Evolutionary conservation across 2,329 filamentous ascomycete genomes (phyloP).

Genomic region (Paecilomyces niveus): DNA sequence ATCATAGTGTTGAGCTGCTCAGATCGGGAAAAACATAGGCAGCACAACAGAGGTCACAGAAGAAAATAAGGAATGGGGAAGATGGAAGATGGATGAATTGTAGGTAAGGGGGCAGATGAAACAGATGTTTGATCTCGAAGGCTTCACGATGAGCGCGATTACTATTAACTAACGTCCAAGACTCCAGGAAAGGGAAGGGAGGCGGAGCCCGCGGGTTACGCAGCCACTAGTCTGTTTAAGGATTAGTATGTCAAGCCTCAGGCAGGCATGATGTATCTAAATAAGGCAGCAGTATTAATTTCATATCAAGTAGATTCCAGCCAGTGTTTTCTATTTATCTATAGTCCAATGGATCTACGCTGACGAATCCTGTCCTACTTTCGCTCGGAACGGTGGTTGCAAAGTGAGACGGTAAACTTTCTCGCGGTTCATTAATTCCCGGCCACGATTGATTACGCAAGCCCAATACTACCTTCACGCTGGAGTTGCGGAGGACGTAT

Average conservation of each 20-base stretch:
- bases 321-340: no score
- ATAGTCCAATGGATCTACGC: no score
- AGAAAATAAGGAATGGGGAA: constrained; percentile 3
- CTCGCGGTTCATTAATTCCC: neutral
- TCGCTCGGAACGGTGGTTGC: neutral
- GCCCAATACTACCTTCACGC: neutral
- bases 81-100: neutral
- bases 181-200: neutral
- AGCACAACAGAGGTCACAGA: neutral
- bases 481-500: neutral
- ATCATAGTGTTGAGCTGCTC: constrained; percentile 20
- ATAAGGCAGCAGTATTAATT: no score
- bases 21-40: neutral
- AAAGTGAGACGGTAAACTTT: neutral
- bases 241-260: neutral
- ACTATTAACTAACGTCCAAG: neutral
- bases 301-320: no score
- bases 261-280: neutral
- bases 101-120: neutral
- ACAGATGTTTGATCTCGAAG: neutral
- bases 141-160: no score
- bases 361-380: neutral
- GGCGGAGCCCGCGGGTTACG: neutral
- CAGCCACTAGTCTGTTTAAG: neutral
- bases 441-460: neutral